A percentile compares a stretch with the other conserved stretches of the same genome.
phyloP scores from a whole-genome alignment of 192 early-diverging fungal genomes.

The Glomus cerebriforme region DNA sequence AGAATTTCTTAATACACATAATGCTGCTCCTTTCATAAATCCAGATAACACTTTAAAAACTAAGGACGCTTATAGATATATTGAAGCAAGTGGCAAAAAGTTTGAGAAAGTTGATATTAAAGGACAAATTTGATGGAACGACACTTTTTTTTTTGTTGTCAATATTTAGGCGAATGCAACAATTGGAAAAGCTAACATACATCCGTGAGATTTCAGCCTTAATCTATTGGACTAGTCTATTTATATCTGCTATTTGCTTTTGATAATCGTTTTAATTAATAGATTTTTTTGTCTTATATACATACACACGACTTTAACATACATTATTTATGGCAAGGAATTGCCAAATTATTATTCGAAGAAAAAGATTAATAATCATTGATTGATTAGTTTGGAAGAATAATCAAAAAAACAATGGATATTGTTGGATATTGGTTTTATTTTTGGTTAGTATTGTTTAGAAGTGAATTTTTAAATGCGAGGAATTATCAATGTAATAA shows the following conservation, averaged over 20 bases:
- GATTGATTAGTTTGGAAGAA: not conserved
- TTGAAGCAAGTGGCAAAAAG: conserved; percentile 58
- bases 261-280: not conserved
- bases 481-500: not conserved
- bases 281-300: not conserved
- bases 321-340: not conserved
- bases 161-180: not conserved
- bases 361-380: not conserved
- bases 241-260: not conserved
- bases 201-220: not conserved
- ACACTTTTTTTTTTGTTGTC: not conserved
- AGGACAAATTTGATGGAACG: conserved; percentile 60
- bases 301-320: not conserved
- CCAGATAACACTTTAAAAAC: conserved; percentile 54
- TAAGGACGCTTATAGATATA: conserved; percentile 52
- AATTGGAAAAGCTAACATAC: not conserved
- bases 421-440: not conserved
- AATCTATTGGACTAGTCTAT: not conserved
- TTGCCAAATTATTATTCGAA: not conserved
- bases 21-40: conserved; percentile 36
- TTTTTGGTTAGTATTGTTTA: not conserved
- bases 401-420: not conserved
- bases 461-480: not conserved
- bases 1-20: conserved; percentile 54
- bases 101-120: conserved; percentile 78